phyloP scores from a whole-genome alignment of 306 rosid genomes.

The Canavalia ensiformis region DNA sequence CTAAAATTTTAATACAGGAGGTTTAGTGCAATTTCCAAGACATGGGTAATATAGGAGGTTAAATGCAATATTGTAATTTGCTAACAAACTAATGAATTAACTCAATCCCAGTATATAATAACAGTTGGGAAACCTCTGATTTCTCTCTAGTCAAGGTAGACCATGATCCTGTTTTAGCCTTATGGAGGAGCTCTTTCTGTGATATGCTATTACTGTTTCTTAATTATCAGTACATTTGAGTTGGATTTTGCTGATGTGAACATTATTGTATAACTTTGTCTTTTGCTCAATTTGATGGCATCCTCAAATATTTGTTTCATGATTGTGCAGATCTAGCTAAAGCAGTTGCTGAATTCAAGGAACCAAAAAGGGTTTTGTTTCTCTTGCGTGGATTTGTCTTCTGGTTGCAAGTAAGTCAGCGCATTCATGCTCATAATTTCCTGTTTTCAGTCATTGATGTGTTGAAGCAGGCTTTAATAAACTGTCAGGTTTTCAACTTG shows the following conservation, averaged over 20 bases:
- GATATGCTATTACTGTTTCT: conserved; percentile 10
- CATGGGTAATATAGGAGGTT: conserved; percentile 1
- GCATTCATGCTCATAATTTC: conserved; percentile 42
- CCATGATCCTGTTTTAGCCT: not conserved
- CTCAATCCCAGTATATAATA: conserved; percentile 3
- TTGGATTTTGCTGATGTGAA: conserved; percentile 22
- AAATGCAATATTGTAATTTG: not conserved
- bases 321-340: conserved; percentile 61
- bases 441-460: not conserved
- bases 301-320: conserved; percentile 38
- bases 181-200: conserved; percentile 11
- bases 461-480: not conserved
- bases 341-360: conserved; percentile 51
- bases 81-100: conserved; percentile 16
- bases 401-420: conserved; percentile 74
- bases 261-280: not conserved
- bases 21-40: conserved; percentile 12
- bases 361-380: conserved; percentile 57
- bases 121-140: not conserved
- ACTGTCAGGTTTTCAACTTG: not conserved
- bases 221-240: conserved; percentile 16
- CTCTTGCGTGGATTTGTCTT: conserved; percentile 80
- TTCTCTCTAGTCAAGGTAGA: conserved; percentile 23
- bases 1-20: not conserved
- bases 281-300: conserved; percentile 25